A percentile compares a stretch with the other conserved stretches of the same genome.
These are phyloP conservation scores for Microstegium vimineum DNA, from an alignment of 176 grass and related monocot species.

Conservation along the genomic window DNA sequence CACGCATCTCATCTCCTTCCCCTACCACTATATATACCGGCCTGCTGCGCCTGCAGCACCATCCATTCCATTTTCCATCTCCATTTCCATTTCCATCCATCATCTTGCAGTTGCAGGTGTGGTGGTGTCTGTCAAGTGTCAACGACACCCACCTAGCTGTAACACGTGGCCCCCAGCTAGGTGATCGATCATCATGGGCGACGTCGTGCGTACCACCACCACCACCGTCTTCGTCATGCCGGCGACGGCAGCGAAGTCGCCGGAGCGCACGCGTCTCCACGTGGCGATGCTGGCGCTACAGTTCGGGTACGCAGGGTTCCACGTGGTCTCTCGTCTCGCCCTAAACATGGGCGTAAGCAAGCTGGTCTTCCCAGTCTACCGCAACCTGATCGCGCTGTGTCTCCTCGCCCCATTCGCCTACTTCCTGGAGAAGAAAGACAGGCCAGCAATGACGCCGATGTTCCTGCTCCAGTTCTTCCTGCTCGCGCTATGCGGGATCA, in stretches of 20 bases:
- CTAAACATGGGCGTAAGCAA: conserved; percentile 97
- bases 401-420: conserved; percentile 85
- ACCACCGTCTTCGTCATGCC: too few relatives aligned
- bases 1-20: not conserved
- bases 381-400: conserved; percentile 92
- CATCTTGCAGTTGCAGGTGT: not conserved
- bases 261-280: conserved; percentile 77
- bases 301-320: conserved; percentile 94
- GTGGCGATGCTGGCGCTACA: conserved; percentile 90
- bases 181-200: not conserved
- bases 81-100: not conserved
- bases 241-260: not conserved
- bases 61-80: too few relatives aligned
- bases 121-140: too few relatives aligned
- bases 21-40: not conserved
- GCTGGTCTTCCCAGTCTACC: conserved; percentile 91
- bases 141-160: not conserved
- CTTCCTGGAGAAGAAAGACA: conserved; percentile 93
- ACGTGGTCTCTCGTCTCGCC: conserved; percentile 76
- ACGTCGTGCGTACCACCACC: too few relatives aligned
- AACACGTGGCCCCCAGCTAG: not conserved
- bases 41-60: not conserved
- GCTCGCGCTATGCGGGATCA: conserved; percentile 89
- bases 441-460: conserved; percentile 47
- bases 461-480: conserved; percentile 86